phyloP scores from a whole-genome alignment of 495 filamentous ascomycete species.

The Aspergillus avenaceus region DNA sequence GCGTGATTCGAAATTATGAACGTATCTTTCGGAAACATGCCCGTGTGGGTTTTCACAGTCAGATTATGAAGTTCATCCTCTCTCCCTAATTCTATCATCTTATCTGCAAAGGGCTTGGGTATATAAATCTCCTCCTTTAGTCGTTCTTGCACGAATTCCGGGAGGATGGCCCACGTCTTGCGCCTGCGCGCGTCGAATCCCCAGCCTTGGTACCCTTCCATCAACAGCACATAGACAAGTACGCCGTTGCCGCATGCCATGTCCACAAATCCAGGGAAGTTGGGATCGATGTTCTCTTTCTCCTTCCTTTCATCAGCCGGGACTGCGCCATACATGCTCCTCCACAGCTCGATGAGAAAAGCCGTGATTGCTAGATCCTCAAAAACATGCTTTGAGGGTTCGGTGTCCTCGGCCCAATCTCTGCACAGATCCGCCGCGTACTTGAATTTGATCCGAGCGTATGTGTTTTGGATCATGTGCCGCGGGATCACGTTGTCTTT shows the following conservation, averaged over 20 bases:
- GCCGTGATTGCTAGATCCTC: slow-evolving; percentile 91
- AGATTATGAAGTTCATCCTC: slow-evolving; percentile 9
- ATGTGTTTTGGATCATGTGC: slow-evolving; percentile 71
- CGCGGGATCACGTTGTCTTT: slow-evolving; percentile 79
- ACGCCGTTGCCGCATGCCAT: slow-evolving; percentile 95
- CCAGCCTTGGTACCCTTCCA: slow-evolving; percentile 81
- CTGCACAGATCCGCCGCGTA: slow-evolving; percentile 66
- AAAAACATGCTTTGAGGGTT: slow-evolving; percentile 88
- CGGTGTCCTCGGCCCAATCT: slow-evolving; percentile 79
- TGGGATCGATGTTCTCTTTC: neutral
- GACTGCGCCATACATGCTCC: slow-evolving; percentile 64
- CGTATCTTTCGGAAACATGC: slow-evolving; percentile 66
- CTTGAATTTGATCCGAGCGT: slow-evolving; percentile 69
- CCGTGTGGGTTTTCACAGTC: slow-evolving; percentile 53
- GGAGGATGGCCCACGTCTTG: slow-evolving; percentile 79
- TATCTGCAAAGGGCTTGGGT: slow-evolving; percentile 53
- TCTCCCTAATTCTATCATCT: neutral
- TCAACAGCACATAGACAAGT: slow-evolving; percentile 76
- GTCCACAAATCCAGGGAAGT: slow-evolving; percentile 89
- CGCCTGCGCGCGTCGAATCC: slow-evolving; percentile 84
- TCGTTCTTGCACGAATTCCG: slow-evolving; percentile 43
- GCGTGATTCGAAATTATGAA: slow-evolving; percentile 97
- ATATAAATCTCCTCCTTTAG: slow-evolving; percentile 73
- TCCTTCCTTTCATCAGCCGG: slow-evolving; percentile 18
- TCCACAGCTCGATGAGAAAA: slow-evolving; percentile 91